phyloP scores from a whole-genome alignment of 768 basidiomycete genomes.

The Leucocoprinus leucothites region DNA sequence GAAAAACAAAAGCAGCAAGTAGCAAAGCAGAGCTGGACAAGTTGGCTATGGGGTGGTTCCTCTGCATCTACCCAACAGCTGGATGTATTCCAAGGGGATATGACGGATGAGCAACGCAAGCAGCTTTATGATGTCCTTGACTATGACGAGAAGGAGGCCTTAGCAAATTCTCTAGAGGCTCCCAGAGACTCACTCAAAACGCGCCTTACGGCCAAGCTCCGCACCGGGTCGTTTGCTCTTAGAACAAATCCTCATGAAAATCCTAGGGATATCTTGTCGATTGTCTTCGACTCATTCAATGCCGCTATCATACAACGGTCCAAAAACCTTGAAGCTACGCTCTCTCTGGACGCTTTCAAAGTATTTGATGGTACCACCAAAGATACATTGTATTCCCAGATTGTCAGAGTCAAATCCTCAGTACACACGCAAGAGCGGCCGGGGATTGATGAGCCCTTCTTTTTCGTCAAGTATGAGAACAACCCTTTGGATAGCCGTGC shows the following conservation, averaged over 20 bases:
- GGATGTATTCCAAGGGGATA: slow-evolving; percentile 60
- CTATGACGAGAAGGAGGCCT: slow-evolving; percentile 83
- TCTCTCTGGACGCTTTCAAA: slow-evolving; percentile 82
- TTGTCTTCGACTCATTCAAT: slow-evolving; percentile 84
- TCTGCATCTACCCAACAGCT: slow-evolving; percentile 33
- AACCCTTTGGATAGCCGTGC: slow-evolving; percentile 90
- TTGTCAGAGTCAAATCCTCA: slow-evolving; percentile 66
- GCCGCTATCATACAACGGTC: slow-evolving; percentile 83
- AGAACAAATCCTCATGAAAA: slow-evolving; percentile 67
- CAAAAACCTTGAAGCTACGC: slow-evolving; percentile 80
- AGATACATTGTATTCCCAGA: slow-evolving; percentile 80
- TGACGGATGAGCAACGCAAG: slow-evolving; percentile 89
- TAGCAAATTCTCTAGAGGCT: slow-evolving; percentile 64
- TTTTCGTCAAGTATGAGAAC: slow-evolving; percentile 88
- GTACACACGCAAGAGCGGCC: slow-evolving; percentile 17
- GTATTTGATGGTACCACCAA: slow-evolving; percentile 91
- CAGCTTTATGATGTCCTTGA: slow-evolving; percentile 89
- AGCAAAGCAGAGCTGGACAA: slow-evolving; percentile 55
- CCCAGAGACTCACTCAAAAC: slow-evolving; percentile 80
- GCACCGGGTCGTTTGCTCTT: slow-evolving; percentile 85
- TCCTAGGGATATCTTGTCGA: slow-evolving; percentile 72
- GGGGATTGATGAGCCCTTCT: slow-evolving; percentile 47
- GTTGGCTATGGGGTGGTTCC: slow-evolving; percentile 83
- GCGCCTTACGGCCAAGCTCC: slow-evolving; percentile 71
- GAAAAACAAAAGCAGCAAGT: slow-evolving; percentile 52